These are phyloP conservation scores for Ceratocystis papillata DNA, from an alignment of 2,329 filamentous ascomycete genomes.

Conservation along the genomic window DNA sequence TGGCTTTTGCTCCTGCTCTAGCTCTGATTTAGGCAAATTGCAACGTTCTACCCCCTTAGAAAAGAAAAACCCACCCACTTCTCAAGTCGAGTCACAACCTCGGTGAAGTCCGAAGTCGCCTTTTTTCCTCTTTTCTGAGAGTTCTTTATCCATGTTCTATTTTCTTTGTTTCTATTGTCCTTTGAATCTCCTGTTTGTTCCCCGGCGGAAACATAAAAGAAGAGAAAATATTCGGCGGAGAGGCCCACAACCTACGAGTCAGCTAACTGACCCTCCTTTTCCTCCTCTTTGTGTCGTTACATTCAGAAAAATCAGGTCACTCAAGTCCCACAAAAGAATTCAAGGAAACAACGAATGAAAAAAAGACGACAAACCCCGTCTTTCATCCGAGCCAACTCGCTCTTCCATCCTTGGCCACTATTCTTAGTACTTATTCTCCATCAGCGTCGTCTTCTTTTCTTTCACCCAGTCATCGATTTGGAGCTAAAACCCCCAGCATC, in stretches of 20 bases:
- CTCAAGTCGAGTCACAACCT: constrained; percentile 1
- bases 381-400: no score
- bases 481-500: no score
- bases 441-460: no score
- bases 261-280: no score
- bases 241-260: no score
- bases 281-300: not conserved
- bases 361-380: not conserved
- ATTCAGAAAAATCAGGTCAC: not conserved
- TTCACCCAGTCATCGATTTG: no score
- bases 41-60: constrained; percentile 6
- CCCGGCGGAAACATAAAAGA: not conserved
- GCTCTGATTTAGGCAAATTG: not conserved
- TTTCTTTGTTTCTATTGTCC: not conserved
- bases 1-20: not conserved
- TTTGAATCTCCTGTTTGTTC: not conserved
- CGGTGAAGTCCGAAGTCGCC: constrained; percentile 4
- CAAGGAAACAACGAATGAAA: no score
- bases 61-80: not conserved
- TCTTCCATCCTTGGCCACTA: no score
- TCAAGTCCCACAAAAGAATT: not conserved
- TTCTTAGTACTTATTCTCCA: no score
- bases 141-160: not conserved
- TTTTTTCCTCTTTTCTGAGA: not conserved
- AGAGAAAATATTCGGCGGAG: not conserved